These are phyloP conservation scores for Flammula alnicola DNA, from an alignment of 1,284 basidiomycete species.

Conservation along the genomic window DNA sequence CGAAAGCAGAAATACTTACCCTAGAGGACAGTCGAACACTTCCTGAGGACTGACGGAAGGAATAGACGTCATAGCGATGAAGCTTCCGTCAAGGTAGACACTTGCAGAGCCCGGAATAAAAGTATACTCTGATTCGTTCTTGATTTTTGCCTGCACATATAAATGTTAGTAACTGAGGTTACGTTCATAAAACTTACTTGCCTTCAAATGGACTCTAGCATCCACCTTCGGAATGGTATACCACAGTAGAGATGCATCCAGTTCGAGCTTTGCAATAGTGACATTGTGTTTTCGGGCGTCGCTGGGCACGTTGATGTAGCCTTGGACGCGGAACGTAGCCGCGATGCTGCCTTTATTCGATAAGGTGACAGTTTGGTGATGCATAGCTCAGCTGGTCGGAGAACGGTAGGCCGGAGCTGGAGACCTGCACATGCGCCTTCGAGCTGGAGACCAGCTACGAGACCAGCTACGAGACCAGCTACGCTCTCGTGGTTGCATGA, in stretches of 20 bases:
- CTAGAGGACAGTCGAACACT: too few species aligned
- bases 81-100: too few species aligned
- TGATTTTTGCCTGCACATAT: too few species aligned
- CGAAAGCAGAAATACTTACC: too few species aligned
- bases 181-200: too few species aligned
- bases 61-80: too few species aligned
- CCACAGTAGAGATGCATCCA: slow-evolving; percentile 5
- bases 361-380: background rate
- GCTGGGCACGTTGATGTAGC: slow-evolving; percentile 7
- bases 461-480: background rate
- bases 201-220: slow-evolving; percentile 5
- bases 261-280: slow-evolving; percentile 4
- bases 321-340: slow-evolving; percentile 7
- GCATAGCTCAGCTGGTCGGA: background rate
- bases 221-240: slow-evolving; percentile 1
- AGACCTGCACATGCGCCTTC: too few species aligned
- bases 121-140: too few species aligned
- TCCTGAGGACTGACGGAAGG: too few species aligned
- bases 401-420: too few species aligned
- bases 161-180: too few species aligned
- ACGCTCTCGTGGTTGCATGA: background rate
- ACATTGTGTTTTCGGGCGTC: slow-evolving; percentile 8
- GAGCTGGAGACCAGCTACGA: background rate
- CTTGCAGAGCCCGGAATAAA: too few species aligned
- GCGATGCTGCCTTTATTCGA: slow-evolving; percentile 3